These are phyloP conservation scores for Dinochytrium kinnereticum DNA, from an alignment of 371 early-diverging fungal species.

Conservation along the genomic window DNA sequence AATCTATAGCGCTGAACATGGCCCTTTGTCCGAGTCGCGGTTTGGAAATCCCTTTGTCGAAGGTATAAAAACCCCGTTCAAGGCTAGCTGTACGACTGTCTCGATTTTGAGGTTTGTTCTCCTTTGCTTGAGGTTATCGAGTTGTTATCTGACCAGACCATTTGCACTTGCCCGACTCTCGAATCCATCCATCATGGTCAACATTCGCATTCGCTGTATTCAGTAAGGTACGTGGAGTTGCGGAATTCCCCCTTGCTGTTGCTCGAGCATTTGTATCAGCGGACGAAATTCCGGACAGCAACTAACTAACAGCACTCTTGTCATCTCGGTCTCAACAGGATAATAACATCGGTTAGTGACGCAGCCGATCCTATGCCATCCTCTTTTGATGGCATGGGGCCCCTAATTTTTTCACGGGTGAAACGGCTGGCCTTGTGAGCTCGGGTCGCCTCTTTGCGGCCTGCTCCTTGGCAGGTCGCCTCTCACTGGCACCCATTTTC, in stretches of 20 bases:
- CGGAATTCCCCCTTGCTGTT: background rate
- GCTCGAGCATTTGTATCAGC: too few relatives aligned
- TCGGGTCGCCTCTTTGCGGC: conserved; percentile 10
- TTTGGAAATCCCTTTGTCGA: background rate
- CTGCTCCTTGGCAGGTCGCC: conserved; percentile 19
- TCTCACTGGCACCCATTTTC: background rate
- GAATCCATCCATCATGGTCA: too few relatives aligned
- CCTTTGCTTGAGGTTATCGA: too few relatives aligned
- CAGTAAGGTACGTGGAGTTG: background rate
- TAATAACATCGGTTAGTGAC: conserved; percentile 18
- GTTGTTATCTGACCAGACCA: too few relatives aligned
- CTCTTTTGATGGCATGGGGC: background rate
- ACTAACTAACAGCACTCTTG: background rate
- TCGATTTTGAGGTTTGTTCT: conserved; percentile 8
- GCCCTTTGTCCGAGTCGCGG: too few relatives aligned
- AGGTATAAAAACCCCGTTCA: too few relatives aligned
- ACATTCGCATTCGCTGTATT: background rate
- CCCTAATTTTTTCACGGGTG: conserved; percentile 6
- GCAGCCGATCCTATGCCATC: conserved; percentile 9
- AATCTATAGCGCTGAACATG: too few relatives aligned
- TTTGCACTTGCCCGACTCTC: too few relatives aligned
- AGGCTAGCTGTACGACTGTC: background rate
- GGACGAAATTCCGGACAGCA: too few relatives aligned
- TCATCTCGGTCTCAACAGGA: background rate
- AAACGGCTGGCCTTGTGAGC: conserved; percentile 15